Percentiles rank a stretch among this genome's conserved stretches.
Evolutionary conservation across 1,139 yeast genomes (phyloP).

Genomic region (Debaryomyces udenii): DNA sequence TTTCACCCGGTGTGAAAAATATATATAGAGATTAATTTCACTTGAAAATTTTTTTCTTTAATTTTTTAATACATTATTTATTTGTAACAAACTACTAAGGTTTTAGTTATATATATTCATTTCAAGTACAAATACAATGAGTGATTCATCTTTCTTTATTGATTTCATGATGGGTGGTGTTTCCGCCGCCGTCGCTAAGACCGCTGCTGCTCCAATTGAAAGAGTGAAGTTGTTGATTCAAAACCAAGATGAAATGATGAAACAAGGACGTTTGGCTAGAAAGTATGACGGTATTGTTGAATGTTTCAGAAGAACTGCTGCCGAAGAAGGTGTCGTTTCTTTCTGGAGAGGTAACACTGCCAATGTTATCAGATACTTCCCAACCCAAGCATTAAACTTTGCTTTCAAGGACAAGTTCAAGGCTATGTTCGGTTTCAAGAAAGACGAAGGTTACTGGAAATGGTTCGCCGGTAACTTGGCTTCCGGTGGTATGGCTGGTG

Average conservation of each 20-base stretch:
- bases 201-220: slow-evolving; percentile 60
- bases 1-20: slow-evolving; percentile 8
- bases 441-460: slow-evolving; percentile 52
- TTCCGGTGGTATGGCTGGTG: slow-evolving; percentile 61
- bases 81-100: slow-evolving; percentile 9
- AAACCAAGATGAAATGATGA: slow-evolving; percentile 58
- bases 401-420: slow-evolving; percentile 58
- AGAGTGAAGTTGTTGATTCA: slow-evolving; percentile 57
- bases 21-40: slow-evolving; percentile 12
- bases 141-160: slow-evolving; percentile 32
- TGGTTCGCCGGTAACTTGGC: slow-evolving; percentile 61
- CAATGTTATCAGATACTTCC: slow-evolving; percentile 58
- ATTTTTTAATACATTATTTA: slow-evolving; percentile 12
- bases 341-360: slow-evolving; percentile 65
- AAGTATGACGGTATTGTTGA: slow-evolving; percentile 54
- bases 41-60: slow-evolving; percentile 14
- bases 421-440: slow-evolving; percentile 56
- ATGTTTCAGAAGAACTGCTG: slow-evolving; percentile 57
- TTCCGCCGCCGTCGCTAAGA: slow-evolving; percentile 60
- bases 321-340: slow-evolving; percentile 53
- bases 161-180: slow-evolving; percentile 60
- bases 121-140: slow-evolving; percentile 20
- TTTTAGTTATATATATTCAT: slow-evolving; percentile 18
- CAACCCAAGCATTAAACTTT: slow-evolving; percentile 57
- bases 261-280: slow-evolving; percentile 55